Percentiles rank a stretch among this genome's conserved stretches.
Evolutionary conservation across 768 basidiomycete genomes (phyloP).

Genomic region (Omphalotus guepiniiformis): DNA sequence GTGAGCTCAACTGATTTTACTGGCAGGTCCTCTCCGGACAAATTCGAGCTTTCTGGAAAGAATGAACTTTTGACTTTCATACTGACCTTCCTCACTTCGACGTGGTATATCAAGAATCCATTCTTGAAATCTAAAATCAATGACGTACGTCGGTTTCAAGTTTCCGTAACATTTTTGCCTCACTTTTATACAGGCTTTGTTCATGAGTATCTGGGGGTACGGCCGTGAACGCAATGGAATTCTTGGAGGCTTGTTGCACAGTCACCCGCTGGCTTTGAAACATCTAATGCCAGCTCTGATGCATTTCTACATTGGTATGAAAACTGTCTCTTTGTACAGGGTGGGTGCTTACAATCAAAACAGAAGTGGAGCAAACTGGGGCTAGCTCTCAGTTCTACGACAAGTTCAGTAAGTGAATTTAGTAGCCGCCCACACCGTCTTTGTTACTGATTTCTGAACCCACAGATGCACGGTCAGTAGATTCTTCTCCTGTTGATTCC

Average conservation of each 20-base stretch:
- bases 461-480: slow-evolving; percentile 49
- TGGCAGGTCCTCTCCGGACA: slow-evolving; percentile 58
- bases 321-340: background rate
- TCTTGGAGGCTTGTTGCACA: slow-evolving; percentile 78
- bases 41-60: slow-evolving; percentile 81
- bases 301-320: slow-evolving; percentile 89
- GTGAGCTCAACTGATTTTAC: background rate
- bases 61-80: slow-evolving; percentile 83
- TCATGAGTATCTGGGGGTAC: slow-evolving; percentile 67
- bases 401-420: slow-evolving; percentile 77
- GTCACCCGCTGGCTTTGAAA: slow-evolving; percentile 78
- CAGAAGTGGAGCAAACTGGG: slow-evolving; percentile 97
- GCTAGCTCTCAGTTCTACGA: slow-evolving; percentile 99
- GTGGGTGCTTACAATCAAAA: slow-evolving; percentile 6
- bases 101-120: slow-evolving; percentile 98
- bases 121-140: slow-evolving; percentile 96
- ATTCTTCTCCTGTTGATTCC: background rate
- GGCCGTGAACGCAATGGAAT: slow-evolving; percentile 66
- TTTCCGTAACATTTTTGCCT: background rate
- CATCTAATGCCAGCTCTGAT: slow-evolving; percentile 90
- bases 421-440: background rate
- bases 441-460: slow-evolving; percentile 7
- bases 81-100: slow-evolving; percentile 87
- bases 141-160: slow-evolving; percentile 49
- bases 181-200: slow-evolving; percentile 51